Evolutionary conservation across 768 basidiomycete genomes (phyloP).

Genomic region (Megacollybia marginata): DNA sequence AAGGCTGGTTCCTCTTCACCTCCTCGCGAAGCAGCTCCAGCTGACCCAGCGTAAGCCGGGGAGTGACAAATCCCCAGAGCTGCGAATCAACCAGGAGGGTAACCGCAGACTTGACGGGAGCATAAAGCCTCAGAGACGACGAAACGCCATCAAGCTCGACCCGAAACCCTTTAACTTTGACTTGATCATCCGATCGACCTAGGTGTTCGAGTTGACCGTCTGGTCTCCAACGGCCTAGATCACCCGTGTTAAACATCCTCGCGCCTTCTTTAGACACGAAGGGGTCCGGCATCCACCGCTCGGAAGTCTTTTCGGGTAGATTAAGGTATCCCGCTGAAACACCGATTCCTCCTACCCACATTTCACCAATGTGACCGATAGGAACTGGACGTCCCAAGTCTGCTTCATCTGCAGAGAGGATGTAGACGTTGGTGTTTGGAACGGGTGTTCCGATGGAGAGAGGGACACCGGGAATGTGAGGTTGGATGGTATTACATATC

Average conservation of each 20-base stretch:
- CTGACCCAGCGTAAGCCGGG: constrained; percentile 7
- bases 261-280: constrained; percentile 20
- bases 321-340: constrained; percentile 21
- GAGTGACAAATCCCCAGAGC: constrained; percentile 41
- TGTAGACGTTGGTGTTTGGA: constrained; percentile 37
- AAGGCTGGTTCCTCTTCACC: constrained; percentile 26
- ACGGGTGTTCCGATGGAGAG: constrained; percentile 35
- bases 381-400: constrained; percentile 25
- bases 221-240: constrained; percentile 30
- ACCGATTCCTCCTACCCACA: constrained; percentile 40
- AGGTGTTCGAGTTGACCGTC: constrained; percentile 34
- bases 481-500: constrained; percentile 38
- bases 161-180: constrained; percentile 45
- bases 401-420: constrained; percentile 22
- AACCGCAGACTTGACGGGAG: constrained; percentile 26
- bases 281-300: constrained; percentile 35
- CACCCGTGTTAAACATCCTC: constrained; percentile 45
- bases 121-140: constrained; percentile 32
- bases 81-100: constrained; percentile 33
- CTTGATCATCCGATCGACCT: constrained; percentile 37
- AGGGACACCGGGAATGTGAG: constrained; percentile 24
- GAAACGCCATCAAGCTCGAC: constrained; percentile 43
- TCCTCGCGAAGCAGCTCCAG: constrained; percentile 21
- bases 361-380: constrained; percentile 31
- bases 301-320: constrained; percentile 23